phyloP scores from a whole-genome alignment of 441 rosid genomes.

The Erodium trifolium region DNA sequence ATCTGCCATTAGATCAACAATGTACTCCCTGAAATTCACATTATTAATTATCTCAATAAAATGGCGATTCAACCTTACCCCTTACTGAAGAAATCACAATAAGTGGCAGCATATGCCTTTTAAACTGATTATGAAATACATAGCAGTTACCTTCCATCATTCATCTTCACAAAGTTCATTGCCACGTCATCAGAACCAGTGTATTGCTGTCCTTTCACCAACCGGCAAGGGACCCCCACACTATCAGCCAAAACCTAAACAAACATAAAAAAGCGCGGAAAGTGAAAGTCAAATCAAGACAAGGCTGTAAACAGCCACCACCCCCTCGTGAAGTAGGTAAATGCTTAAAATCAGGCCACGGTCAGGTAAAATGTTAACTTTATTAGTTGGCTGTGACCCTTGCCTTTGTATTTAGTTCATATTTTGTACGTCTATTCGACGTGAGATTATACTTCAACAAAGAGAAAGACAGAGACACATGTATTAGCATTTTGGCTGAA shows the following conservation, averaged over 20 bases:
- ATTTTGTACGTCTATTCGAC: too few species aligned
- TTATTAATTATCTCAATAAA: slow-evolving; percentile 21
- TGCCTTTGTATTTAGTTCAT: too few species aligned
- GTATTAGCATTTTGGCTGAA: not conserved
- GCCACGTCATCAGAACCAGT: slow-evolving; percentile 90
- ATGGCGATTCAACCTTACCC: slow-evolving; percentile 21
- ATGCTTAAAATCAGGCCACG: too few species aligned
- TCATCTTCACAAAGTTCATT: slow-evolving; percentile 82
- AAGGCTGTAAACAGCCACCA: not conserved
- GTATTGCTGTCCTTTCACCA: slow-evolving; percentile 85
- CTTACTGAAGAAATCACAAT: slow-evolving; percentile 16
- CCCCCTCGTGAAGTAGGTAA: too few species aligned
- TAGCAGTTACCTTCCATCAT: slow-evolving; percentile 76
- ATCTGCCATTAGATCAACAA: slow-evolving; percentile 95
- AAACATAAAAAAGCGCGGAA: slow-evolving; percentile 17
- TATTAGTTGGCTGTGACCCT: too few species aligned
- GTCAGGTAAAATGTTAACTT: too few species aligned
- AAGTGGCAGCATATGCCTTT: not conserved
- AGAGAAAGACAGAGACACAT: not conserved
- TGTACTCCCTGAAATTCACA: slow-evolving; percentile 84
- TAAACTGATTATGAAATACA: not conserved
- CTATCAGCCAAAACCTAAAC: slow-evolving; percentile 81
- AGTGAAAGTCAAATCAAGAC: slow-evolving; percentile 7
- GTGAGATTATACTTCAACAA: not conserved
- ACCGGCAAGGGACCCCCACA: slow-evolving; percentile 74